A percentile compares a stretch with the other conserved stretches of the same genome.
Evolutionary conservation across 164 flowering plant species (phyloP).

Genomic region (Hamamelis virginiana): DNA sequence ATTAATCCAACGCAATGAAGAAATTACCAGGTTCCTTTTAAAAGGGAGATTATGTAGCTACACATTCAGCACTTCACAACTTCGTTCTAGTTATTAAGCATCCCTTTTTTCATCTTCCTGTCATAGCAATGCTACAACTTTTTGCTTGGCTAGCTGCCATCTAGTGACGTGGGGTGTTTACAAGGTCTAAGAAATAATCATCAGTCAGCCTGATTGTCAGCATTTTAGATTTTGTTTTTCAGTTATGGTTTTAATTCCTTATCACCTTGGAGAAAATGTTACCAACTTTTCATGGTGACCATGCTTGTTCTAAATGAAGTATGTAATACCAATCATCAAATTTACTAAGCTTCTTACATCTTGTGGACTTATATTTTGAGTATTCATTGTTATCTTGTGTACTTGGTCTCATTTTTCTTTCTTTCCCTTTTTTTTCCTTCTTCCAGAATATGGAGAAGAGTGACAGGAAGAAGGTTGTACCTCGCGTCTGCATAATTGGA

Average conservation of each 20-base stretch:
- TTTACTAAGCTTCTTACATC: not conserved
- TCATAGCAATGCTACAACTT: not conserved
- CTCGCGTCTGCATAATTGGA: conserved; percentile 59
- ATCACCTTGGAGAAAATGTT: not conserved
- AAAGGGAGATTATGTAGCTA: not conserved
- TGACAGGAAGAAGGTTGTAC: conserved; percentile 44
- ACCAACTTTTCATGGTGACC: not conserved
- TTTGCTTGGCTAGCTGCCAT: not conserved
- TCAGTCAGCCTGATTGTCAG: not conserved
- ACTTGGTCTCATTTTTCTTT: not conserved
- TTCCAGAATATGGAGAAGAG: conserved; percentile 42
- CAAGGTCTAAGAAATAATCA: not conserved
- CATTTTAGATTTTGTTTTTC: not conserved
- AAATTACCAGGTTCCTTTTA: not conserved
- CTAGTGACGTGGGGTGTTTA: not conserved
- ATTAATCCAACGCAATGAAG: too few species aligned
- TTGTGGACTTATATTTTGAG: not conserved
- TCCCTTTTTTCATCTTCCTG: not conserved
- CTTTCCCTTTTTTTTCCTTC: not conserved
- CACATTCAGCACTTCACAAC: not conserved
- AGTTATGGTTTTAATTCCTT: not conserved
- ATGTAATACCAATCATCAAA: not conserved
- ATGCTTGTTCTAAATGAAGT: not conserved
- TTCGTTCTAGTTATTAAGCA: not conserved
- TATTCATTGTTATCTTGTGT: not conserved